A percentile compares a stretch with the other conserved stretches of the same genome.
phyloP scores from a whole-genome alignment of 2,329 filamentous ascomycete species.

The Aspergillus awamori region DNA sequence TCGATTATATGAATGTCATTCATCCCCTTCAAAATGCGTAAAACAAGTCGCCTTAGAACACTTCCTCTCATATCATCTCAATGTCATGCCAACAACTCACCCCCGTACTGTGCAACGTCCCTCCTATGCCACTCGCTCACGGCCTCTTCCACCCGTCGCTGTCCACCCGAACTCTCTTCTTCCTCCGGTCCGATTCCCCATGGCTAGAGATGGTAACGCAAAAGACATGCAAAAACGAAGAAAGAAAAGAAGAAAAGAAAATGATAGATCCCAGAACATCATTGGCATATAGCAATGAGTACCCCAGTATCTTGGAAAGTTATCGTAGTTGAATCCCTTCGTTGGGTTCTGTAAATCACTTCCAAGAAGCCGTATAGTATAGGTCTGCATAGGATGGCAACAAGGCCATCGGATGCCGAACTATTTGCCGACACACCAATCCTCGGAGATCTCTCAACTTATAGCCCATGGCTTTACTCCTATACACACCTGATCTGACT shows the following conservation, averaged over 20 bases:
- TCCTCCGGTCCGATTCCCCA: not conserved
- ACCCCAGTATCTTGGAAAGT: constrained; percentile 7
- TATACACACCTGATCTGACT: constrained; percentile 12
- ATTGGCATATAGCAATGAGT: constrained; percentile 4
- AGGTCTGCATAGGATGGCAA: constrained; percentile 6
- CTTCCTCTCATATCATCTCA: not conserved
- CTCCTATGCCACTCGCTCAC: not conserved
- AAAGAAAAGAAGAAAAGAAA: constrained; percentile 19
- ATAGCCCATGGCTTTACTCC: constrained; percentile 5
- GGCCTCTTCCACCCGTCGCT: not conserved
- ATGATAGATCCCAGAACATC: constrained; percentile 16
- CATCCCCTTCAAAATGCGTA: not conserved
- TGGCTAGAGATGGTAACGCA: constrained; percentile 8
- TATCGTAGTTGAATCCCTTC: constrained; percentile 8
- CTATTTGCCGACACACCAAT: constrained; percentile 5
- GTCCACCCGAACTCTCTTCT: not conserved
- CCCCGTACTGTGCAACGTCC: not conserved
- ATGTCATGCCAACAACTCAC: not conserved
- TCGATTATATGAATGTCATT: constrained; percentile 2
- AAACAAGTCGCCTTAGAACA: not conserved
- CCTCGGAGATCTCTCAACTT: constrained; percentile 11
- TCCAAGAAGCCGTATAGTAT: constrained; percentile 16
- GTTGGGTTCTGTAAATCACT: constrained; percentile 10
- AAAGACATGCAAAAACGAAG: constrained; percentile 18
- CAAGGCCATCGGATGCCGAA: not conserved